Conservation (phyloP, 257 asterid species). For the Lantana camara region DNA sequence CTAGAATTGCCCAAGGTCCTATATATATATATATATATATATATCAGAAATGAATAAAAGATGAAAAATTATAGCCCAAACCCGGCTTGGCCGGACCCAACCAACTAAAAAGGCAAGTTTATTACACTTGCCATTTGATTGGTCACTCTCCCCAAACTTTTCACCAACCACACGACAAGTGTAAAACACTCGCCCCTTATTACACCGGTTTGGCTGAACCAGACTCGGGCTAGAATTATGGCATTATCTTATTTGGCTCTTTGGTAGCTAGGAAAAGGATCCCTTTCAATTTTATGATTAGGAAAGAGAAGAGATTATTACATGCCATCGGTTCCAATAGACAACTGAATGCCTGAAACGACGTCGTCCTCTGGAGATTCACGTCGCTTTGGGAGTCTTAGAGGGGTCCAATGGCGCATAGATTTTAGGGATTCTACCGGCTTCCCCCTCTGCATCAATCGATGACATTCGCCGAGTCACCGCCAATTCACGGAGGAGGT, state of each 20-base stretch:
- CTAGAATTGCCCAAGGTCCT: too few relatives aligned
- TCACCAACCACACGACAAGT: too few relatives aligned
- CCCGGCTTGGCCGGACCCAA: too few relatives aligned
- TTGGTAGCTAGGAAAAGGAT: neutral
- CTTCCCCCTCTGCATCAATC: slow-evolving; percentile 52
- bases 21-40: too few relatives aligned
- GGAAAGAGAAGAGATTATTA: slow-evolving; percentile 3
- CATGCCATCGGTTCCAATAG: slow-evolving; percentile 30
- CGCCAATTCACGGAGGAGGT: slow-evolving; percentile 95
- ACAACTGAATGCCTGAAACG: slow-evolving; percentile 41
- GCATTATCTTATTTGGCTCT: slow-evolving; percentile 2
- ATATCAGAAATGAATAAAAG: too few relatives aligned
- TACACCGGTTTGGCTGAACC: too few relatives aligned
- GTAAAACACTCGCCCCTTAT: too few relatives aligned
- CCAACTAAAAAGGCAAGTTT: too few relatives aligned
- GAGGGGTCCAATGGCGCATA: slow-evolving; percentile 95
- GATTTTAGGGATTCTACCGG: slow-evolving; percentile 90
- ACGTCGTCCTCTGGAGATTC: slow-evolving; percentile 33
- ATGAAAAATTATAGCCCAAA: too few relatives aligned
- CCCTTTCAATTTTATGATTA: neutral
- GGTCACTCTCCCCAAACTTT: too few relatives aligned
- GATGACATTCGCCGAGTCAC: slow-evolving; percentile 88
- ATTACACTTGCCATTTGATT: too few relatives aligned
- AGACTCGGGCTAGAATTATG: too few relatives aligned
- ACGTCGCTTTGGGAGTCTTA: slow-evolving; percentile 57